A percentile compares a stretch with the other conserved stretches of the same genome.
Evolutionary conservation across 2,329 filamentous ascomycete species (phyloP).

Genomic region (Coniella vitis): DNA sequence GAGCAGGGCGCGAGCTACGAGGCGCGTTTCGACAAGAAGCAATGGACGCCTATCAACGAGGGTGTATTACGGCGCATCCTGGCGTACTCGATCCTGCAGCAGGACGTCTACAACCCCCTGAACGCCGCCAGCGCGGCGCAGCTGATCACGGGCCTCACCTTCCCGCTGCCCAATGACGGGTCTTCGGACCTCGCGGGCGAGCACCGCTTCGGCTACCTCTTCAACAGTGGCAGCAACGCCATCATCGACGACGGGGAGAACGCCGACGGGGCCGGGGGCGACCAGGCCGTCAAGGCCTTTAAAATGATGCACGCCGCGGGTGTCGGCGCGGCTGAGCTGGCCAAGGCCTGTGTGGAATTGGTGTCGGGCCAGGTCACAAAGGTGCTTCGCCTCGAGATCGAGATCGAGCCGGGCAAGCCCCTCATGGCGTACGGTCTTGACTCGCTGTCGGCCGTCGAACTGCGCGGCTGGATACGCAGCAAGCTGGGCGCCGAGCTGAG

Average conservation of each 20-base stretch:
- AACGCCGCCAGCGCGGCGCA: constrained; percentile 12
- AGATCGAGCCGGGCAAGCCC: constrained; percentile 16
- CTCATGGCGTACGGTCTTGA: constrained; percentile 24
- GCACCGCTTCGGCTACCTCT: constrained; percentile 11
- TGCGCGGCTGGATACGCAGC: constrained; percentile 24
- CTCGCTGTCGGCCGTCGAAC: constrained; percentile 25
- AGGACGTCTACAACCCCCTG: constrained; percentile 1
- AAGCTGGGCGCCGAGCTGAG: constrained; percentile 20
- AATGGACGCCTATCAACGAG: constrained; percentile 18
- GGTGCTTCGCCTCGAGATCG: constrained; percentile 15
- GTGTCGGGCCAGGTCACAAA: constrained; percentile 6
- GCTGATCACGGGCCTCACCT: constrained; percentile 17
- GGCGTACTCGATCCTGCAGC: constrained; percentile 20
- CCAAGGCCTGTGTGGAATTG: constrained; percentile 2
- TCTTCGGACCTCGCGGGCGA: constrained; percentile 8
- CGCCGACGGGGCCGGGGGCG: neutral
- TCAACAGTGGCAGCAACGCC: neutral
- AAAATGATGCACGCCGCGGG: neutral
- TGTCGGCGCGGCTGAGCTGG: constrained; percentile 3
- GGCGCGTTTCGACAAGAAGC: constrained; percentile 14
- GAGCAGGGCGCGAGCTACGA: constrained; percentile 15
- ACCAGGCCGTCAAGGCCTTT: neutral
- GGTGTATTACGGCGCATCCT: constrained; percentile 17
- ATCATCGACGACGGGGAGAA: neutral
- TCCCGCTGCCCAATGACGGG: constrained; percentile 2